Conservation (phyloP, 2,329 filamentous ascomycete species). For the Fusarium begoniae region DNA sequence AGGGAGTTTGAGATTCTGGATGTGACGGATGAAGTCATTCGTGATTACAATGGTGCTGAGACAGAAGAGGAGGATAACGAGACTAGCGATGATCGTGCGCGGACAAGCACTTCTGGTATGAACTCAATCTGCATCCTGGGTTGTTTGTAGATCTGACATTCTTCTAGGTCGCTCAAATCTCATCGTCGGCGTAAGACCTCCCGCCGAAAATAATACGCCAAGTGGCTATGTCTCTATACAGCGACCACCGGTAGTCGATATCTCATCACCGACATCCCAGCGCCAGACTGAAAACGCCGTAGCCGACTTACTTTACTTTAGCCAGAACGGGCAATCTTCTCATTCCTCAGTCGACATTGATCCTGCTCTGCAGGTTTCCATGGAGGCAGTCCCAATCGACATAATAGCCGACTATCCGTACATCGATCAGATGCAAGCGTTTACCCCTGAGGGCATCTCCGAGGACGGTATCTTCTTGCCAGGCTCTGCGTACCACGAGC, state of each 20-base stretch:
- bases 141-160: background rate
- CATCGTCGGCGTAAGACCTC: background rate
- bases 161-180: background rate
- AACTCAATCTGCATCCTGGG: too few species aligned
- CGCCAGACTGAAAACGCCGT: constrained; percentile 49
- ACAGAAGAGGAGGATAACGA: constrained; percentile 34
- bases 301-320: constrained; percentile 48
- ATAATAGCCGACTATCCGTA: constrained; percentile 37
- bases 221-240: constrained; percentile 14
- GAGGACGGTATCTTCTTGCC: constrained; percentile 57
- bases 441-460: constrained; percentile 45
- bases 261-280: constrained; percentile 35
- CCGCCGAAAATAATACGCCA: background rate
- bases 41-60: constrained; percentile 46
- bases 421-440: constrained; percentile 42
- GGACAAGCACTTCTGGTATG: constrained; percentile 8
- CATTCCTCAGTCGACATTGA: constrained; percentile 26
- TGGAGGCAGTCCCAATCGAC: constrained; percentile 31
- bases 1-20: constrained; percentile 50
- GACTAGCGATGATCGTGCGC: background rate
- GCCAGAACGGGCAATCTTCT: constrained; percentile 42
- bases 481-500: constrained; percentile 57
- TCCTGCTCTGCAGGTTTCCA: constrained; percentile 32
- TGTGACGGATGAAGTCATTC: constrained; percentile 49
- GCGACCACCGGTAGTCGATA: background rate